These are phyloP conservation scores for Marsdenia floribunda DNA, from an alignment of 257 asterid genomes.

Conservation along the genomic window DNA sequence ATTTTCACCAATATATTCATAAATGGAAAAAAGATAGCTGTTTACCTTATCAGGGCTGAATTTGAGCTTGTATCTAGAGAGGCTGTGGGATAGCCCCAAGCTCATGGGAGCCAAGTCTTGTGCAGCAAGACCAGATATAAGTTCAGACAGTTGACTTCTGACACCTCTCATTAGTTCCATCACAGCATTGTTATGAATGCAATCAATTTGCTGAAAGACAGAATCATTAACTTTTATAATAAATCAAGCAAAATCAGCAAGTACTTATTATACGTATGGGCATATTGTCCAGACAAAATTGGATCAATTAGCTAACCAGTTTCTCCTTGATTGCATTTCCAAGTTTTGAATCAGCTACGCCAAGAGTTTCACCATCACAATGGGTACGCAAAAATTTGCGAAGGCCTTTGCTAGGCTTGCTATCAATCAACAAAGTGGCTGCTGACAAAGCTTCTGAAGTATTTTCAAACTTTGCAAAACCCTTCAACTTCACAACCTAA, in stretches of 20 bases:
- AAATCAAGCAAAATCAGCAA: not conserved
- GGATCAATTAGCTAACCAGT: constrained; percentile 43
- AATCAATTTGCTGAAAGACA: constrained; percentile 65
- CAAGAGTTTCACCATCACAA: constrained; percentile 60
- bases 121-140: constrained; percentile 71
- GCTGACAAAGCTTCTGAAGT: constrained; percentile 76
- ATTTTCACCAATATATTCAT: not conserved
- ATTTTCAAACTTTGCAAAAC: constrained; percentile 74
- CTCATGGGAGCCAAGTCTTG: constrained; percentile 96
- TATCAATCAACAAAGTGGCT: constrained; percentile 55
- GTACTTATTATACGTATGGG: not conserved
- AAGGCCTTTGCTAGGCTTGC: constrained; percentile 72
- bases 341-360: constrained; percentile 81
- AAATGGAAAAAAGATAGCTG: not conserved
- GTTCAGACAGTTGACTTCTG: constrained; percentile 72
- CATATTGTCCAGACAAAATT: not conserved
- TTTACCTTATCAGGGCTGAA: constrained; percentile 89
- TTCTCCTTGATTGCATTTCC: constrained; percentile 82
- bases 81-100: constrained; percentile 84
- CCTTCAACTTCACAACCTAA: constrained; percentile 75
- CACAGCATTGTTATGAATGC: constrained; percentile 71
- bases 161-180: constrained; percentile 95
- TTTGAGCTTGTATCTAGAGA: constrained; percentile 76
- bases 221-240: not conserved
- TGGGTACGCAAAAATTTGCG: constrained; percentile 71